phyloP scores from a whole-genome alignment of 2,329 filamentous ascomycete species.

The Sodiomyces alkalinus region DNA sequence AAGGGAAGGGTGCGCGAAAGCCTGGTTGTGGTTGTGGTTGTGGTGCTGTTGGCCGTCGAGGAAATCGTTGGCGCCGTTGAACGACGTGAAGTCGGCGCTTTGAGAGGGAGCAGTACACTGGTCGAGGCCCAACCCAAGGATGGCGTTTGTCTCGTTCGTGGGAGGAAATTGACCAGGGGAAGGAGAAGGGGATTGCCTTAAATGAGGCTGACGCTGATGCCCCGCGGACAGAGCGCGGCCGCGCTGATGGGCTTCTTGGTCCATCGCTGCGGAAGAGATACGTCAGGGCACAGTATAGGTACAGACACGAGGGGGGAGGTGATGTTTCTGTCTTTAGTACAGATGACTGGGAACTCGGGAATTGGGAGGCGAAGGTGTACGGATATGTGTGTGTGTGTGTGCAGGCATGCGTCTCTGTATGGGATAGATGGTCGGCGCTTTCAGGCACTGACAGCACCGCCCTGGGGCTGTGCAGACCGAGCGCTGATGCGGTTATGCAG shows the following conservation, averaged over 20 bases:
- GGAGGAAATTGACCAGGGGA: conserved; percentile 41
- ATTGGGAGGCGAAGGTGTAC: conserved; percentile 25
- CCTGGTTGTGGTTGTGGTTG: conserved; percentile 27
- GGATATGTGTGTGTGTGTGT: no score
- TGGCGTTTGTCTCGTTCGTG: conserved; percentile 29
- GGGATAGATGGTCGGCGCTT: conserved; percentile 29
- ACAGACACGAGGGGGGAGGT: no score
- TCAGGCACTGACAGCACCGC: conserved; percentile 22
- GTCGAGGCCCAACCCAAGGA: conserved; percentile 45
- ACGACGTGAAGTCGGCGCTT: conserved; percentile 29
- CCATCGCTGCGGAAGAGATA: conserved; percentile 18
- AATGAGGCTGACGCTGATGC: conserved; percentile 43
- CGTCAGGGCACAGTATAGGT: no score
- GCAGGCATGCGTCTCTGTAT: no score
- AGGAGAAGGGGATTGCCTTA: conserved; percentile 53
- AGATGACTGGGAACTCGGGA: no score
- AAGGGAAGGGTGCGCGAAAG: conserved; percentile 21
- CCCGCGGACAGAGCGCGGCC: conserved; percentile 48
- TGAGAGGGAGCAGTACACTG: conserved; percentile 24
- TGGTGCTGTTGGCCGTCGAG: conserved; percentile 32
- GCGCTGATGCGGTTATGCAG: no score
- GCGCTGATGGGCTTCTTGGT: conserved; percentile 22
- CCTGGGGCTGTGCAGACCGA: conserved; percentile 30
- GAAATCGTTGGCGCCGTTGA: conserved; percentile 31
- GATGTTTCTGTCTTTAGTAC: conserved; percentile 20